These are phyloP conservation scores for Hymenoscyphus albidus DNA, from an alignment of 2,329 filamentous ascomycete species.

Conservation along the genomic window DNA sequence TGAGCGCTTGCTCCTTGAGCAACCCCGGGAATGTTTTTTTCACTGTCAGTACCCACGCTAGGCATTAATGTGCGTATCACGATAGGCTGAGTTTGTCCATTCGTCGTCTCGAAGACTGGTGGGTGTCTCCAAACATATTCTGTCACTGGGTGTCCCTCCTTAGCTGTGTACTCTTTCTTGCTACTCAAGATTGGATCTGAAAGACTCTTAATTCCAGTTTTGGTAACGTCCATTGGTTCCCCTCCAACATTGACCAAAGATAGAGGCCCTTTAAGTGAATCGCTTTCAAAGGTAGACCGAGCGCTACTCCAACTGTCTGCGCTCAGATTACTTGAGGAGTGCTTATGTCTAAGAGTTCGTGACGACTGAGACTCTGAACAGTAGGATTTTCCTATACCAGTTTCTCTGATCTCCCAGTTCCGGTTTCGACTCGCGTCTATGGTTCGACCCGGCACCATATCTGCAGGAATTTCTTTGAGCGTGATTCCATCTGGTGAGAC, in stretches of 20 bases:
- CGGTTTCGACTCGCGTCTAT: slow-evolving; percentile 8
- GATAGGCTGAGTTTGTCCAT: slow-evolving; percentile 18
- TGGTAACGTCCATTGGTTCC: background rate
- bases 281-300: background rate
- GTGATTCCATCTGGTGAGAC: slow-evolving; percentile 38
- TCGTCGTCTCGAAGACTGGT: slow-evolving; percentile 24
- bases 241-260: background rate
- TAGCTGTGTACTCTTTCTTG: slow-evolving; percentile 26
- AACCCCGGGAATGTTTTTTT: background rate
- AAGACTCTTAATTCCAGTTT: background rate
- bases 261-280: background rate
- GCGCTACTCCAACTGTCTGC: background rate
- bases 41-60: background rate
- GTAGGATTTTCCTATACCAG: slow-evolving; percentile 7
- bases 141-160: slow-evolving; percentile 25
- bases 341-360: background rate
- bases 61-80: background rate
- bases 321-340: background rate
- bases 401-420: slow-evolving; percentile 20
- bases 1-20: background rate
- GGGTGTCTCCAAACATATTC: slow-evolving; percentile 33
- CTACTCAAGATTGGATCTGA: slow-evolving; percentile 24
- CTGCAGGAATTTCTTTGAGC: slow-evolving; percentile 44
- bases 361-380: background rate
- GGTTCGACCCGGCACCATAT: slow-evolving; percentile 36